phyloP scores from a whole-genome alignment of 306 rosid species.

The Medicago ruthenica region DNA sequence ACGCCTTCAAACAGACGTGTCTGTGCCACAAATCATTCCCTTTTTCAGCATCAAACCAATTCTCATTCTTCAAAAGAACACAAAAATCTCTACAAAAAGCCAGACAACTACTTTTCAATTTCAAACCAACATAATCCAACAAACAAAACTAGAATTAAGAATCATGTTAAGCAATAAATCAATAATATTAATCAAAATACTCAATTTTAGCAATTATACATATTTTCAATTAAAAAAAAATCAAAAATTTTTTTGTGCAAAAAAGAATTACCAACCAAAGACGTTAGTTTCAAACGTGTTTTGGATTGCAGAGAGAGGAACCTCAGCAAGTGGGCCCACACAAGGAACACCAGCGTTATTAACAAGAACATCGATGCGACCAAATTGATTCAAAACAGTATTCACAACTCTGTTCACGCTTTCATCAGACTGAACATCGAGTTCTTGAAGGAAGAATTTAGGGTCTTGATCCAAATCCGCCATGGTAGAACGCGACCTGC shows the following conservation, averaged over 20 bases:
- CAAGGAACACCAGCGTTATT: constrained; percentile 89
- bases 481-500: constrained; percentile 65
- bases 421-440: constrained; percentile 78
- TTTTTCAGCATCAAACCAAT: too few species aligned
- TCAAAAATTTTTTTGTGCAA: too few species aligned
- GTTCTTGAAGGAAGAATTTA: constrained; percentile 64
- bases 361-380: constrained; percentile 73
- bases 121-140: not conserved
- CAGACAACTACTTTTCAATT: not conserved
- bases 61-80: too few species aligned
- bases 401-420: constrained; percentile 58
- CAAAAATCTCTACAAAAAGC: too few species aligned
- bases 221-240: not conserved
- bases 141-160: not conserved
- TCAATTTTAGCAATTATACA: too few species aligned
- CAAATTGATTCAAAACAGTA: constrained; percentile 54
- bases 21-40: too few species aligned
- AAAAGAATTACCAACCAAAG: constrained; percentile 51
- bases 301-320: constrained; percentile 66
- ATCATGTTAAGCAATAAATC: too few species aligned
- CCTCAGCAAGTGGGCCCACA: constrained; percentile 78
- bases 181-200: too few species aligned
- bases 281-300: constrained; percentile 75
- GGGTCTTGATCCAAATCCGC: constrained; percentile 58
- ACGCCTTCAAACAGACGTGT: too few species aligned